Conservation (phyloP, 768 basidiomycete species). For the Paxillus rubicundulus region DNA sequence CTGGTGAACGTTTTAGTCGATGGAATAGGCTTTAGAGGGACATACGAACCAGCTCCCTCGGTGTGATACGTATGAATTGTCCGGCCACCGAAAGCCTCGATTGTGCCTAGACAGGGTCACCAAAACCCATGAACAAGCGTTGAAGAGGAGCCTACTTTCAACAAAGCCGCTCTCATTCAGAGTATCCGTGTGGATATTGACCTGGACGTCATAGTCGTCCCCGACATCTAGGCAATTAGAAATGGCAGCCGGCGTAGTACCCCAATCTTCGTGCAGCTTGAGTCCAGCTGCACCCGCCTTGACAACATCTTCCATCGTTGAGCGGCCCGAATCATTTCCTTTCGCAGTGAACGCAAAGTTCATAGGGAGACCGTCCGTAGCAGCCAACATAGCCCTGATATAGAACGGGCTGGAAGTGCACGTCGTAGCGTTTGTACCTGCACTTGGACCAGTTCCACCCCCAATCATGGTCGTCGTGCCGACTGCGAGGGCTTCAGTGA, state of each 20-base stretch:
- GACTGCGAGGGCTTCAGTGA: conserved; percentile 75
- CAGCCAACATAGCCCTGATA: conserved; percentile 86
- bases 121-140: background rate
- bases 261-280: conserved; percentile 99
- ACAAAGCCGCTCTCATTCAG: conserved; percentile 97
- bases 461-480: conserved; percentile 95
- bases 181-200: conserved; percentile 94
- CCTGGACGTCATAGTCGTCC: conserved; percentile 93
- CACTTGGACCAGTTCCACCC: conserved; percentile 92
- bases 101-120: conserved; percentile 56
- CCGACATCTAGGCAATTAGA: conserved; percentile 72
- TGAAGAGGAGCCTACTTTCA: conserved; percentile 59
- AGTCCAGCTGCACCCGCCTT: conserved; percentile 83
- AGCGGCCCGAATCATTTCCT: conserved; percentile 84
- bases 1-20: conserved; percentile 31
- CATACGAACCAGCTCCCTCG: conserved; percentile 80
- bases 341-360: conserved; percentile 97
- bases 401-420: conserved; percentile 92
- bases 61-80: conserved; percentile 98
- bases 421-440: conserved; percentile 86
- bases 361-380: conserved; percentile 86
- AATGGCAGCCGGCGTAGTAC: conserved; percentile 83
- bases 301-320: conserved; percentile 76
- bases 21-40: background rate
- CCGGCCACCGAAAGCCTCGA: conserved; percentile 82